Evolutionary conservation across 2,329 filamentous ascomycete species (phyloP).

Genomic region (Geosmithia flava): DNA sequence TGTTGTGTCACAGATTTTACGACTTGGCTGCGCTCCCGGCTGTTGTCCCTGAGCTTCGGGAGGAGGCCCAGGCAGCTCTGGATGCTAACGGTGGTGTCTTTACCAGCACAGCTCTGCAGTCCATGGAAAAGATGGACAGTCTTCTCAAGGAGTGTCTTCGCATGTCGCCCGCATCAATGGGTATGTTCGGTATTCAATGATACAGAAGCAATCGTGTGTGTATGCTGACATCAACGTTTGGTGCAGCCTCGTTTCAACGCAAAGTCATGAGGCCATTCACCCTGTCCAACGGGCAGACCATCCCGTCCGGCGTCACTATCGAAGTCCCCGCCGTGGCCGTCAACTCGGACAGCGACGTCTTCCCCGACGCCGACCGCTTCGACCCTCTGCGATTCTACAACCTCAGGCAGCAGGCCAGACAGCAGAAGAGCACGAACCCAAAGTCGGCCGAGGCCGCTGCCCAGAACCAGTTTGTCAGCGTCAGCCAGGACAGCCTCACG

Average conservation of each 20-base stretch:
- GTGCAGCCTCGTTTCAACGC: constrained; percentile 30
- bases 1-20: background rate
- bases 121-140: constrained; percentile 25
- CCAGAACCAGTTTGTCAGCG: constrained; percentile 24
- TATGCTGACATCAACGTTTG: too few relatives aligned
- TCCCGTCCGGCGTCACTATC: constrained; percentile 28
- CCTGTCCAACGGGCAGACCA: constrained; percentile 39
- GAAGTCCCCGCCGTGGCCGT: constrained; percentile 27
- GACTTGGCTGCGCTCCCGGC: constrained; percentile 2
- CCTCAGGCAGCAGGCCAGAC: background rate
- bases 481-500: constrained; percentile 17
- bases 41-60: background rate
- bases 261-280: constrained; percentile 36
- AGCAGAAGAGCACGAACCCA: too few relatives aligned
- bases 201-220: too few relatives aligned
- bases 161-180: constrained; percentile 13
- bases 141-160: constrained; percentile 25
- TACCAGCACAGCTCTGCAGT: constrained; percentile 19
- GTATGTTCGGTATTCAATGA: constrained; percentile 11
- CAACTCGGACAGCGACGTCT: constrained; percentile 20
- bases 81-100: constrained; percentile 11
- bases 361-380: constrained; percentile 20
- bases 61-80: constrained; percentile 1
- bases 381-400: constrained; percentile 32
- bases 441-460: constrained; percentile 1